A percentile compares a stretch with the other conserved stretches of the same genome.
Conservation (phyloP, 108 stramenopile species). For the Halocafeteria seosinensis region DNA sequence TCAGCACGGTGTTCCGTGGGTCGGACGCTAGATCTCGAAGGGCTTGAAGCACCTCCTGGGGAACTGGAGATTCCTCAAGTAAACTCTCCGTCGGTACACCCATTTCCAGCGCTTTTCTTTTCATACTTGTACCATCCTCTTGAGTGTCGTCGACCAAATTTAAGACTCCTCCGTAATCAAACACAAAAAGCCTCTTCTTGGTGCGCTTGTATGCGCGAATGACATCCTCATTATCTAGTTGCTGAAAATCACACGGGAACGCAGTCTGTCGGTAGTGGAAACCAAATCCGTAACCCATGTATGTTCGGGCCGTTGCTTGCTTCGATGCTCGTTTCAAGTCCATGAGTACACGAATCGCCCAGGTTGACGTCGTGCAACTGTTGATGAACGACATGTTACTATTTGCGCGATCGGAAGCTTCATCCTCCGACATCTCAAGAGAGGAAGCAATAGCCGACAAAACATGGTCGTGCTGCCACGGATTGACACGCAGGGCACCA, state of each 20-base stretch:
- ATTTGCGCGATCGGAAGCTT: conserved; percentile 4
- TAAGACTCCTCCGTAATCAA: conserved; percentile 50
- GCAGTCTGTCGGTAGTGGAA: conserved; percentile 59
- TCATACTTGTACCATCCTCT: neutral
- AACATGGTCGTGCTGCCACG: conserved; percentile 29
- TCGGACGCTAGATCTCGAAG: conserved; percentile 30
- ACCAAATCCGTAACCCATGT: conserved; percentile 52
- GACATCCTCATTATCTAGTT: conserved; percentile 17
- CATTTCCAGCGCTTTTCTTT: neutral
- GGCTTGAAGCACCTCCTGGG: conserved; percentile 5
- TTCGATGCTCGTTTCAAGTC: conserved; percentile 4
- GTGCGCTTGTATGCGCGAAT: conserved; percentile 23
- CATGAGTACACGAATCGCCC: conserved; percentile 15
- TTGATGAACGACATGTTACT: neutral
- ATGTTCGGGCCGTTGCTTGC: neutral
- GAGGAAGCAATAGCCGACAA: conserved; percentile 16
- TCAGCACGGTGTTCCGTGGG: conserved; percentile 34
- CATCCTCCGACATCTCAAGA: conserved; percentile 2
- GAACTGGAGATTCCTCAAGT: neutral
- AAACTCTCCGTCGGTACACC: neutral
- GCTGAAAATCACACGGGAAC: conserved; percentile 20
- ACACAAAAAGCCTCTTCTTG: conserved; percentile 31
- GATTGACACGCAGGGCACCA: conserved; percentile 56
- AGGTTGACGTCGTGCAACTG: neutral
- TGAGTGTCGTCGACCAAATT: neutral